Percentiles rank a stretch among this genome's conserved stretches.
Conservation (phyloP, 2,329 filamentous ascomycete genomes). For the Monosporascus sp. region DNA sequence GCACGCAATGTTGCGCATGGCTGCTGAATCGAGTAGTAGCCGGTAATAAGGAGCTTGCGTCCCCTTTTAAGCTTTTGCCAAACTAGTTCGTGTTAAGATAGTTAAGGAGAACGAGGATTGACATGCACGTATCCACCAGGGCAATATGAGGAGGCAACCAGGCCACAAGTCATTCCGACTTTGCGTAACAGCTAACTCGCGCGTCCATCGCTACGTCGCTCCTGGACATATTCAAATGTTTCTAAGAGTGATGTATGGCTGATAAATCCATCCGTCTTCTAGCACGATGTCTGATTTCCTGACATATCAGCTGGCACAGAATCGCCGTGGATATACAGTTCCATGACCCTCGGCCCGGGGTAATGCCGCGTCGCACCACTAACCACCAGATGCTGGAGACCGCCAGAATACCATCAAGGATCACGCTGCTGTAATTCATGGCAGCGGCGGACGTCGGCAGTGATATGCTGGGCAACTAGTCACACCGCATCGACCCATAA, state of each 20-base stretch:
- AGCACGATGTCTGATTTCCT: neutral
- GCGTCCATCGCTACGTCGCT: too few species aligned
- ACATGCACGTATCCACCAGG: too few species aligned
- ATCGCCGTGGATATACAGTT: slow-evolving; percentile 36
- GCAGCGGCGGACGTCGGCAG: slow-evolving; percentile 34
- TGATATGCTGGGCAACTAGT: slow-evolving; percentile 29
- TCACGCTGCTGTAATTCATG: slow-evolving; percentile 53
- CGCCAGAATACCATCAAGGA: slow-evolving; percentile 43
- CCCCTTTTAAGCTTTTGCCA: too few species aligned
- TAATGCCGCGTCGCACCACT: slow-evolving; percentile 42
- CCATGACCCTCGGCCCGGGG: slow-evolving; percentile 44
- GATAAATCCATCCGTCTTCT: neutral
- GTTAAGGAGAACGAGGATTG: too few species aligned
- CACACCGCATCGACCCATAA: neutral
- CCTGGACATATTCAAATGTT: too few species aligned
- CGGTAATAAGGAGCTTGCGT: too few species aligned
- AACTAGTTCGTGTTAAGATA: too few species aligned
- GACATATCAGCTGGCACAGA: neutral
- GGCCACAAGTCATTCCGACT: too few species aligned
- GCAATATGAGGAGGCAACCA: too few species aligned
- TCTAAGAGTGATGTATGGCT: neutral
- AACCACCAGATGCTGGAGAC: slow-evolving; percentile 48
- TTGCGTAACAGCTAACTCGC: too few species aligned
- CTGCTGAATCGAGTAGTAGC: too few species aligned
- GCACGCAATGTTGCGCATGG: too few species aligned